Percentiles rank a stretch among this genome's conserved stretches.
phyloP scores from a whole-genome alignment of 148 eudicot species.

The Simmondsia chinensis region DNA sequence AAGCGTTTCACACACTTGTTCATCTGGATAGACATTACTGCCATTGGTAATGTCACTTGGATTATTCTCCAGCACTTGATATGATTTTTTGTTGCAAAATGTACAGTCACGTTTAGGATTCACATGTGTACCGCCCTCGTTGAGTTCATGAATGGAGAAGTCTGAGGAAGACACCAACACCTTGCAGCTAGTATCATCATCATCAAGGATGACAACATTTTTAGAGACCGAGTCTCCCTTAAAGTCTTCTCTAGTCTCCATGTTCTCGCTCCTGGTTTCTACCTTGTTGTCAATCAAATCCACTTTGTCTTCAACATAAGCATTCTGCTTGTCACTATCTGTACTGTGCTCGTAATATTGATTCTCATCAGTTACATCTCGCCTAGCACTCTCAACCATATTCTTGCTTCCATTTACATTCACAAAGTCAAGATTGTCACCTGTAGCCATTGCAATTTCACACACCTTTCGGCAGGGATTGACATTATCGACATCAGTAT shows the following conservation, averaged over 20 bases:
- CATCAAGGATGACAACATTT: background rate
- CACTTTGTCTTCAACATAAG: slow-evolving; percentile 9
- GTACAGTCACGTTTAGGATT: too few relatives aligned
- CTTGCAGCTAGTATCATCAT: background rate
- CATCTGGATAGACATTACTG: too few relatives aligned
- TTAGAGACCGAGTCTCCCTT: slow-evolving; percentile 1
- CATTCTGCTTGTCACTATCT: slow-evolving; percentile 7
- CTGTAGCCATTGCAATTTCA: too few relatives aligned
- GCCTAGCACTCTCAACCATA: background rate
- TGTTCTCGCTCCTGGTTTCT: slow-evolving; percentile 4
- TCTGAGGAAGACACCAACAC: background rate
- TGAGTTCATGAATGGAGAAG: too few relatives aligned
- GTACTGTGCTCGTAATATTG: background rate
- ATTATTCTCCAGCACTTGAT: too few relatives aligned
- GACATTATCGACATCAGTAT: background rate
- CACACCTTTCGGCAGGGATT: slow-evolving; percentile 1
- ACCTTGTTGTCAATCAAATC: background rate
- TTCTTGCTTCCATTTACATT: background rate
- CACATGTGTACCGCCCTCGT: too few relatives aligned
- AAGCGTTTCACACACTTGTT: too few relatives aligned
- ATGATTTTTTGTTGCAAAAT: too few relatives aligned
- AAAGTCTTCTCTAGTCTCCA: slow-evolving; percentile 5
- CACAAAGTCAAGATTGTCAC: background rate
- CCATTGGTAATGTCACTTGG: too few relatives aligned
- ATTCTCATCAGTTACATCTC: slow-evolving; percentile 1